Evolutionary conservation across 148 eudicot genomes (phyloP), one percentile per base, ranked within the genome.

Genomic region (Limonium bicolor): DNA sequence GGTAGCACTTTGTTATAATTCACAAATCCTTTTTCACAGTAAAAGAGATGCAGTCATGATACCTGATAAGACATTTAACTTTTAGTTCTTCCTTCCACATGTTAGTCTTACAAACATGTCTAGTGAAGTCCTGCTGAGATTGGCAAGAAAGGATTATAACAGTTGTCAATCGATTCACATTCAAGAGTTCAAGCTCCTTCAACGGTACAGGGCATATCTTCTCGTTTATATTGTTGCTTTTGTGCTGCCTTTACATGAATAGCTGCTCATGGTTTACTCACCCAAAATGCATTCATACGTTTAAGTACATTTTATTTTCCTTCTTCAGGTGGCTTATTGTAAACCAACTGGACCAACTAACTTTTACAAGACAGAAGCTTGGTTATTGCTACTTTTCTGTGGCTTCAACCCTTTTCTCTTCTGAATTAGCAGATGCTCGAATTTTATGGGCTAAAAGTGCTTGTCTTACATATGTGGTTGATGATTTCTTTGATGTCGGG

Each of bases 401-500:
- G 31, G 93, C 82, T 10, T 76, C 93, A 32, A 74, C 88, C 25
- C 23, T 74, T 45, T 77, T 64, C 41, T 29, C 77, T 50, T 95
- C 93, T 37, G 87, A 75, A 60, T 65, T 72, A 60, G 62, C 78
- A 46, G 95, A 75, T 61, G 93, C 95, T 5, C 99, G 99, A 20
- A 59, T 73, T 20, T 72, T 85, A 41, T 90, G 99, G 99, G 92
- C 99, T 20, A 84, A 90, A 64, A 90, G 76, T 49, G 77, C 67
- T 4, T 70, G 84, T 28, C 81, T 90, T 24, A 73, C 95, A 1
- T 75, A 93, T 7, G 85, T 80, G 46, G 70, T 90, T 50, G 99
- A 84, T 55, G 99, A 90, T 59, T 90, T 90, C 72, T 90, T 84
- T 61, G 95, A 90, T 42, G 63, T 75, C 42, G 93, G 85, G n/a